These are phyloP conservation scores for Stagonosporopsis tanaceti DNA, from an alignment of 2,329 filamentous ascomycete genomes.

Conservation along the genomic window DNA sequence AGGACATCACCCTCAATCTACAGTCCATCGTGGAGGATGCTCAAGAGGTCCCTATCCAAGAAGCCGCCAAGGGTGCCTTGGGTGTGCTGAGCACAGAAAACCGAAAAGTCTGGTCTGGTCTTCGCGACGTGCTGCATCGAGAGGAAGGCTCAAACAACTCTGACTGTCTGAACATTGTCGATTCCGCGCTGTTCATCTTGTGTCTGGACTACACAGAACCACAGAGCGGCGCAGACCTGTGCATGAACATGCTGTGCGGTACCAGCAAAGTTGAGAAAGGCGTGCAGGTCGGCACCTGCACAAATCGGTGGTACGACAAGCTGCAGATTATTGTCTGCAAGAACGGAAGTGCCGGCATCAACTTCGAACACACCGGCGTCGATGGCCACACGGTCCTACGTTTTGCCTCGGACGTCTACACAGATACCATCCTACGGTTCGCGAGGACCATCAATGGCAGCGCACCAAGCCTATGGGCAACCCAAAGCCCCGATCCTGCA, in stretches of 20 bases:
- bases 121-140: conserved; percentile 85
- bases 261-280: conserved; percentile 91
- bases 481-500: conserved; percentile 86
- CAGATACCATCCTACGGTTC: conserved; percentile 95
- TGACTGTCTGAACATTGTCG: conserved; percentile 93
- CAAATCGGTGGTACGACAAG: conserved; percentile 99
- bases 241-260: conserved; percentile 97
- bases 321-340: conserved; percentile 99
- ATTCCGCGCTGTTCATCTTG: conserved; percentile 90
- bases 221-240: conserved; percentile 79
- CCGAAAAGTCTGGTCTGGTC: conserved; percentile 91
- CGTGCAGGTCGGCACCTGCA: conserved; percentile 96
- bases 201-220: conserved; percentile 95
- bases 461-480: conserved; percentile 90
- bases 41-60: conserved; percentile 85
- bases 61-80: conserved; percentile 92
- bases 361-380: conserved; percentile 98
- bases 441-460: conserved; percentile 94
- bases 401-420: conserved; percentile 96
- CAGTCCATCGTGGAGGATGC: conserved; percentile 94
- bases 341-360: conserved; percentile 97
- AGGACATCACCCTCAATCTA: conserved; percentile 88
- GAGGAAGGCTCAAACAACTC: conserved; percentile 93
- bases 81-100: conserved; percentile 97
- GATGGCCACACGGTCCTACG: conserved; percentile 96